These are phyloP conservation scores for Cryomyces antarcticus DNA, from an alignment of 495 filamentous ascomycete species.

Conservation along the genomic window DNA sequence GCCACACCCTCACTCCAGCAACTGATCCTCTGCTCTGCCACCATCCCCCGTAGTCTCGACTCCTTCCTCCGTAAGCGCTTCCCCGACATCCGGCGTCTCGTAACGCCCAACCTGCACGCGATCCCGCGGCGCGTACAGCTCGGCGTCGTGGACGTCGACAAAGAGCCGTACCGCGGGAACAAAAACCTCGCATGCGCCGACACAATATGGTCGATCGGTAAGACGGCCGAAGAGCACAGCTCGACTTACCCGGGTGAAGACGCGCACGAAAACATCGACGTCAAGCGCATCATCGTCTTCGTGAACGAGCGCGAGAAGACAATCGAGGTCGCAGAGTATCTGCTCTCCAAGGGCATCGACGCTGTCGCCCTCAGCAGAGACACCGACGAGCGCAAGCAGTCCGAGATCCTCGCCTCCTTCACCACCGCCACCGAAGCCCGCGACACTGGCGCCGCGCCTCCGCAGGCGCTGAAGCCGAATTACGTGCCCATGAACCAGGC, in stretches of 20 bases:
- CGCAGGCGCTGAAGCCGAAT: too few relatives aligned
- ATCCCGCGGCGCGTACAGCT: slow-evolving; percentile 89
- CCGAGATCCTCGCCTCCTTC: slow-evolving; percentile 57
- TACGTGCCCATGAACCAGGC: background rate
- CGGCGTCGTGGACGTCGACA: slow-evolving; percentile 76
- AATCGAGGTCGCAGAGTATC: slow-evolving; percentile 56
- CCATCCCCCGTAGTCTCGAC: slow-evolving; percentile 78
- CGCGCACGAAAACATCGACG: slow-evolving; percentile 27
- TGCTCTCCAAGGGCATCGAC: slow-evolving; percentile 69
- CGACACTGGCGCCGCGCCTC: background rate
- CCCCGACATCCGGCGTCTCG: slow-evolving; percentile 63
- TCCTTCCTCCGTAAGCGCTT: slow-evolving; percentile 58
- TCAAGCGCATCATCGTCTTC: slow-evolving; percentile 84
- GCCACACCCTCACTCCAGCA: slow-evolving; percentile 58
- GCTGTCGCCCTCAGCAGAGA: slow-evolving; percentile 68
- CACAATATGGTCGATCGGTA: slow-evolving; percentile 81
- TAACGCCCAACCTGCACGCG: slow-evolving; percentile 86
- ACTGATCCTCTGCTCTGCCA: slow-evolving; percentile 89
- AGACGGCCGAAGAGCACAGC: slow-evolving; percentile 34
- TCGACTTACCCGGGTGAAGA: slow-evolving; percentile 17
- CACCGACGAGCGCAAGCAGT: slow-evolving; percentile 46
- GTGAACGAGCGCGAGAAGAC: slow-evolving; percentile 93
- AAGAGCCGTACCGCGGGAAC: slow-evolving; percentile 78
- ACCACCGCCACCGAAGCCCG: slow-evolving; percentile 24
- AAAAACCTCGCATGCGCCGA: slow-evolving; percentile 82